Conservation (phyloP, 2,329 filamentous ascomycete genomes). For the Dactylellina drechsleri region DNA sequence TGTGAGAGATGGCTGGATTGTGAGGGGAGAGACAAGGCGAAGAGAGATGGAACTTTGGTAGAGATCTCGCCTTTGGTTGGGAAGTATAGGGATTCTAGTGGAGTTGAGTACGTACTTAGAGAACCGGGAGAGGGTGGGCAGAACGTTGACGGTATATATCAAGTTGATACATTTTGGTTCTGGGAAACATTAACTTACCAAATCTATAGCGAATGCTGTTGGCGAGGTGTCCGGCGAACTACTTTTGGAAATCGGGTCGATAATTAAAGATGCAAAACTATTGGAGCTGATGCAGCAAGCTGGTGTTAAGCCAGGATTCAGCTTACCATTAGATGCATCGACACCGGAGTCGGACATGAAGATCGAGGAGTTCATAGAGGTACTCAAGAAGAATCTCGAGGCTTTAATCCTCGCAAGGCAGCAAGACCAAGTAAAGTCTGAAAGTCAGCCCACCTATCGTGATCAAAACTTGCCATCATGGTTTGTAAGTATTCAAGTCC, state of each 20-base stretch:
- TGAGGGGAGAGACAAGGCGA: slow-evolving; percentile 61
- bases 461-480: slow-evolving; percentile 22
- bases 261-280: slow-evolving; percentile 27
- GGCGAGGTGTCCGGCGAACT: slow-evolving; percentile 41
- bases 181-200: background rate
- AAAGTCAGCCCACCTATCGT: slow-evolving; percentile 3
- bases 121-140: slow-evolving; percentile 76
- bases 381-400: slow-evolving; percentile 43
- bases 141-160: slow-evolving; percentile 69
- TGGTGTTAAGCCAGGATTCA: slow-evolving; percentile 36
- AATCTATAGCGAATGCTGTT: slow-evolving; percentile 29
- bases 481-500: slow-evolving; percentile 38
- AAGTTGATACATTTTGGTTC: background rate
- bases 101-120: slow-evolving; percentile 71
- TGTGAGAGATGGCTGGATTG: slow-evolving; percentile 76
- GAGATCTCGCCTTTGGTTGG: slow-evolving; percentile 79
- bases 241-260: slow-evolving; percentile 24
- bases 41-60: slow-evolving; percentile 68
- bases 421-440: slow-evolving; percentile 22
- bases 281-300: slow-evolving; percentile 14
- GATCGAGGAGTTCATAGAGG: slow-evolving; percentile 29
- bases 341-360: slow-evolving; percentile 38
- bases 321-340: slow-evolving; percentile 30
- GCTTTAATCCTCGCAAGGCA: slow-evolving; percentile 28
- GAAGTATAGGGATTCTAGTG: slow-evolving; percentile 65